Percentiles rank a stretch among this genome's conserved stretches.
Evolutionary conservation across 768 basidiomycete species (phyloP).

Genomic region (Rhizopogon sp.): DNA sequence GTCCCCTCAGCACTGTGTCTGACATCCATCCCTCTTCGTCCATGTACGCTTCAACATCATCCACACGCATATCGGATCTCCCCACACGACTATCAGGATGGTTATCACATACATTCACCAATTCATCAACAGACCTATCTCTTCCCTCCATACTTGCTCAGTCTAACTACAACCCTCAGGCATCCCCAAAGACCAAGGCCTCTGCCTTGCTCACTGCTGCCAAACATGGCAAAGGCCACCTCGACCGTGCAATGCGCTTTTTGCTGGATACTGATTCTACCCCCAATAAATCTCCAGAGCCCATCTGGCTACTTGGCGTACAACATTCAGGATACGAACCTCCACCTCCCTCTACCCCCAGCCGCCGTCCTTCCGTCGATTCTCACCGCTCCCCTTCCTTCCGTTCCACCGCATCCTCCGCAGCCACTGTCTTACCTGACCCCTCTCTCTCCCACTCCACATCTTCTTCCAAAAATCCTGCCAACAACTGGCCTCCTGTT

Average conservation of each 20-base stretch:
- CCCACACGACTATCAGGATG: constrained; percentile 75
- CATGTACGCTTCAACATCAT: constrained; percentile 42
- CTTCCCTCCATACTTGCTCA: constrained; percentile 56
- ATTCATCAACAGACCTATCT: constrained; percentile 68
- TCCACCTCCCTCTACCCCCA: constrained; percentile 20
- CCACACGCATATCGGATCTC: constrained; percentile 57
- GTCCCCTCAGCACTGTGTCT: constrained; percentile 43
- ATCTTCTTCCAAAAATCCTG: constrained; percentile 24
- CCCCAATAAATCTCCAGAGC: constrained; percentile 75
- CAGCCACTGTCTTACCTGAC: constrained; percentile 21
- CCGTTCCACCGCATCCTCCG: constrained; percentile 39
- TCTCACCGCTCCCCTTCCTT: constrained; percentile 39
- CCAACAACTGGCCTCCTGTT: constrained; percentile 63
- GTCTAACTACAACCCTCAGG: constrained; percentile 26
- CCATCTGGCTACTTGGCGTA: constrained; percentile 89
- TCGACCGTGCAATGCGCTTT: constrained; percentile 84
- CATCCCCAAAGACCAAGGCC: constrained; percentile 39
- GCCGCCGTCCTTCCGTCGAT: constrained; percentile 35
- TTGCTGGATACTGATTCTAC: constrained; percentile 87
- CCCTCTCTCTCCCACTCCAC: constrained; percentile 33
- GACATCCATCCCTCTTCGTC: constrained; percentile 41
- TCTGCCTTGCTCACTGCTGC: constrained; percentile 61
- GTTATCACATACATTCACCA: constrained; percentile 74
- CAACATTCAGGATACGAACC: constrained; percentile 72
- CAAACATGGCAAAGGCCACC: constrained; percentile 67